Evolutionary conservation across 768 basidiomycete genomes (phyloP), one percentile per base, ranked within the genome.

Genomic region (Polyporus arcularius): DNA sequence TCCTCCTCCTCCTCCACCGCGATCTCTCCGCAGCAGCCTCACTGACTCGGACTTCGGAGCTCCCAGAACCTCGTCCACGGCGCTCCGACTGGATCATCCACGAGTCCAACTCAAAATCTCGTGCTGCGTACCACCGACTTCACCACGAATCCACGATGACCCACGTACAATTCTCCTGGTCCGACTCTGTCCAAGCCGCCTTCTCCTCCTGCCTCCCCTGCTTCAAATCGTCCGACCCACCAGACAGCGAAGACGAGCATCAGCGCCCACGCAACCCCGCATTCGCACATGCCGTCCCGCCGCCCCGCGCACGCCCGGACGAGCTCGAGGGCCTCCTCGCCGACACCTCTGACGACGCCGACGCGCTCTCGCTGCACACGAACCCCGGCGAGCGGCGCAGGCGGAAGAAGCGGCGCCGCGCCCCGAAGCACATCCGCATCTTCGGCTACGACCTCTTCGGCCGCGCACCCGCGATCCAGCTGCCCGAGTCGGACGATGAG

Each of bases 391-490:
- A 72, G 63, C 72, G 73, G 50, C 52, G 52, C 38, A 61, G 61
- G 42, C 55, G 55, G 7, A 68, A 74, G 64, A 52, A 15, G 4
- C 39, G 66, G 1, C 61, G 60, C 31, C 69, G 73, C 53, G 66
- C 72, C 53, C 65, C 70, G 62, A 73, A 77, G 58, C 67, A 62
- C 28, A 82, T 89, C 65, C 82, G 79, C 9, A 67, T 91, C 8
- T 89, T 89, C 60, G 89, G 89, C 6, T 88, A 75, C 62, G 77
- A 86, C 53, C 76, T 89, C 3, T 89, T 91, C 62, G 89, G 89
- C n/a, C 78, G 78, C 21, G 78, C 79, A 7, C 78, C 84, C 0
- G 62, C 62, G 35, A 84, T 90, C 52, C 81, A 83, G 46, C 78
- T 88, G n/a, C 77, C 82, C 0, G 83, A 83, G 58, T 63, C 64